phyloP scores from a whole-genome alignment of 106 monocot species.

The Iris macrosiphon region DNA sequence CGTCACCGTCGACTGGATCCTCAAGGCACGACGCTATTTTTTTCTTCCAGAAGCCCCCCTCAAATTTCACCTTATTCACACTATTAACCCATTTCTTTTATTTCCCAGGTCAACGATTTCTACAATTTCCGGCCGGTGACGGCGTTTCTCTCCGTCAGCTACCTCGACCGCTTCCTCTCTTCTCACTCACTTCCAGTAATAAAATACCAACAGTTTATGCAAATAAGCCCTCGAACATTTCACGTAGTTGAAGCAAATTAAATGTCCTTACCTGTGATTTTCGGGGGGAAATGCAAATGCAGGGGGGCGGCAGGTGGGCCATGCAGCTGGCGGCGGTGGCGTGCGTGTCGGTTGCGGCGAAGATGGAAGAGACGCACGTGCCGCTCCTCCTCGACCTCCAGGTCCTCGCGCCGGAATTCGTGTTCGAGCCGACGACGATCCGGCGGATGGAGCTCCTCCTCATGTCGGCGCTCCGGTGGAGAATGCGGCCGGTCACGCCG shows the following conservation, averaged over 20 bases:
- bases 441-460: constrained; percentile 74
- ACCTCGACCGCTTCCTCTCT: constrained; percentile 80
- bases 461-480: constrained; percentile 63
- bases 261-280: no score
- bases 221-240: no score
- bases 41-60: not conserved
- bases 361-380: constrained; percentile 77
- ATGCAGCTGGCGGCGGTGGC: constrained; percentile 78
- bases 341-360: constrained; percentile 75
- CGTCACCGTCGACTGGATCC: constrained; percentile 63
- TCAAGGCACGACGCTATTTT: constrained; percentile 28
- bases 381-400: constrained; percentile 56
- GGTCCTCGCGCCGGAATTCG: constrained; percentile 27
- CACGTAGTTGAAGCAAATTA: no score
- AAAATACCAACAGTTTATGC: not conserved
- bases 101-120: constrained; percentile 38
- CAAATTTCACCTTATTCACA: not conserved
- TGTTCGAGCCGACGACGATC: constrained; percentile 51
- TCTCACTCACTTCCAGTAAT: constrained; percentile 37
- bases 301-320: constrained; percentile 26
- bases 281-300: not conserved
- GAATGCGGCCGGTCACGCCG: constrained; percentile 63
- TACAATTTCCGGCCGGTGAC: constrained; percentile 57
- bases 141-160: constrained; percentile 59
- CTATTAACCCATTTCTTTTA: not conserved